Evolutionary conservation across 2,329 filamentous ascomycete species (phyloP), one percentile per base, ranked within the genome.

Genomic region (Trichoderma hamatum): DNA sequence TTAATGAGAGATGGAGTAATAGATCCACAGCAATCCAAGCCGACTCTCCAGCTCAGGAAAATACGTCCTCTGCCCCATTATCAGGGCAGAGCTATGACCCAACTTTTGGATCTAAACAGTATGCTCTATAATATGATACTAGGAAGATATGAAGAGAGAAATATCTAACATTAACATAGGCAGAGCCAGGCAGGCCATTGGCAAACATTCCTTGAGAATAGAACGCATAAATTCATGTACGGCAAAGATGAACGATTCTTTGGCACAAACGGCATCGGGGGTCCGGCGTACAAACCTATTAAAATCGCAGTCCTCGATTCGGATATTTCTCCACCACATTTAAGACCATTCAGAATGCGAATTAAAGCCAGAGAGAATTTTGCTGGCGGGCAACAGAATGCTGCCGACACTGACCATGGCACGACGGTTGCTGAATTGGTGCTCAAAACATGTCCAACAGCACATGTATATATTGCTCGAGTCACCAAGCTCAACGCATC

Each of bases 391-490:
- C 21, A 46, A 19, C 21, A 36, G 36, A 62, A 10, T n/a, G 36
- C 26, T 43, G 39, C 46, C 24, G 14, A 49, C n/a, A 19, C 59
- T 7, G 59, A 62, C 4, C 39, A 62, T 32, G 59, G 59, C 36
- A 62, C 59, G 24, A 49, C 59, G 11, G 59, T 62, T 26, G 16
- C 36, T 6, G 11, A 49, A 16, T 13, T 62, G 43, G 24, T 62
- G 59, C 59, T 62, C 59, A 32, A 62, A 24, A 28, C 30, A n/a
- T 62, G 36, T 21, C 59, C 59, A n/a, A 39, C 26, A 26, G 39
- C 59, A 30, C 59, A 62, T 62, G 14, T 51, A 21, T 62, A 62
- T 9, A 21, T 62, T 11, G 59, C 24, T 24, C 16, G 30, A 32
- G 59, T 62, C 16, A 62, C 34, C 16, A 49, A 32, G 9, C 2